Evolutionary conservation across 139 green algal genomes (phyloP).

Genomic region (Micromonas commoda): DNA sequence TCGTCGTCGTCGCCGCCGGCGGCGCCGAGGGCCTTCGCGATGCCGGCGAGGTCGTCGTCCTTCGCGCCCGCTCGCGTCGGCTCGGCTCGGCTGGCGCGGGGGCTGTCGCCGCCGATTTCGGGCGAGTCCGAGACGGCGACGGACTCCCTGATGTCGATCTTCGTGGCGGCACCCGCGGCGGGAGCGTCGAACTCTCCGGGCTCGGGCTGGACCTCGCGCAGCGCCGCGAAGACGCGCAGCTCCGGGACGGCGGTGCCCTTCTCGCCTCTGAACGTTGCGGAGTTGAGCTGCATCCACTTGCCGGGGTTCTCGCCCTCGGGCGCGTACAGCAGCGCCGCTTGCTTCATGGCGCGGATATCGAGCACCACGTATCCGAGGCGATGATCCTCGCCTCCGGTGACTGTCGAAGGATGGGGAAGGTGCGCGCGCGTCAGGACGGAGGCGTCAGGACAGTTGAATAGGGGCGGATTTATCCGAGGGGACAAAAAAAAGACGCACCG

Average conservation of each 20-base stretch:
- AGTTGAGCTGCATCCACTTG: slow-evolving; percentile 36
- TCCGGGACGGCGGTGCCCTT: slow-evolving; percentile 12
- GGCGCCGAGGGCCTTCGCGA: slow-evolving; percentile 20
- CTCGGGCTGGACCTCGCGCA: slow-evolving; percentile 31
- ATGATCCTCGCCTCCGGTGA: slow-evolving; percentile 30
- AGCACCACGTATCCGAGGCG: slow-evolving; percentile 49
- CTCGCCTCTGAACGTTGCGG: slow-evolving; percentile 25
- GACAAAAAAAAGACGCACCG: too few relatives aligned
- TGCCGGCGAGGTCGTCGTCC: not conserved
- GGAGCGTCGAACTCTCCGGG: too few relatives aligned
- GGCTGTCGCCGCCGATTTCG: too few relatives aligned
- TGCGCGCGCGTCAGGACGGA: not conserved
- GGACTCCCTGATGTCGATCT: too few relatives aligned
- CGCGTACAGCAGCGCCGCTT: slow-evolving; percentile 32
- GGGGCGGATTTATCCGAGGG: too few relatives aligned
- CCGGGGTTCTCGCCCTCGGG: slow-evolving; percentile 28
- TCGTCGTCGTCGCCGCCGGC: not conserved
- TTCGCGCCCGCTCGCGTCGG: not conserved
- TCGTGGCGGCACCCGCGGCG: not conserved
- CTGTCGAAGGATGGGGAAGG: not conserved
- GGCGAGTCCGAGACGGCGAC: too few relatives aligned
- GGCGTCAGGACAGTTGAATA: not conserved
- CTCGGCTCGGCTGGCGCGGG: too few relatives aligned
- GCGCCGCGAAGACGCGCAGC: slow-evolving; percentile 29
- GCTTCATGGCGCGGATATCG: slow-evolving; percentile 40